Evolutionary conservation across 1,284 basidiomycete species (phyloP).

Genomic region (Gomphus sp.): DNA sequence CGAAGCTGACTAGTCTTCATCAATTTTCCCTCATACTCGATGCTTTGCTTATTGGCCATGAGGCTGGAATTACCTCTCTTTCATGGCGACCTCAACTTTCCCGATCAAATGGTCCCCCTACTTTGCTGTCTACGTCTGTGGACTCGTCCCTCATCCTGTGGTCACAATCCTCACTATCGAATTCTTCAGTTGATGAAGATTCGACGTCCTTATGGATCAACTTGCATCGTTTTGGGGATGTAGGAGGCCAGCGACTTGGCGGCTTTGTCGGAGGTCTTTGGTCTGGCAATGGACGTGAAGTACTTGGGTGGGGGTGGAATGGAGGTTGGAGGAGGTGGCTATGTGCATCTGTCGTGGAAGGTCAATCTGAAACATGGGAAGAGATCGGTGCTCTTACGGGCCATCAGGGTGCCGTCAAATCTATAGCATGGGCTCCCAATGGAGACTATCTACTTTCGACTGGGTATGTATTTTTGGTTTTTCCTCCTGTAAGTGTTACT

Average conservation of each 20-base stretch:
- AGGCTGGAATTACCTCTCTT: slow-evolving; percentile 82
- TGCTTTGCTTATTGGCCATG: slow-evolving; percentile 86
- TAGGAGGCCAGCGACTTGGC: slow-evolving; percentile 81
- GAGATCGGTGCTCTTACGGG: slow-evolving; percentile 75
- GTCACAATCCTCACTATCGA: slow-evolving; percentile 58
- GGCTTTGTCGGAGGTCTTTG: slow-evolving; percentile 88
- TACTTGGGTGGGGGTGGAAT: slow-evolving; percentile 83
- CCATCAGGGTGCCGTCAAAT: slow-evolving; percentile 70
- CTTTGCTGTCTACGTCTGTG: slow-evolving; percentile 79
- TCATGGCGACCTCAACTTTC: slow-evolving; percentile 55
- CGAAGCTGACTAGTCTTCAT: not conserved
- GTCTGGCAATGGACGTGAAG: slow-evolving; percentile 49
- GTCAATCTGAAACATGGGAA: slow-evolving; percentile 45
- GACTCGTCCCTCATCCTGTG: slow-evolving; percentile 92
- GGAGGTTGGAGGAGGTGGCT: slow-evolving; percentile 87
- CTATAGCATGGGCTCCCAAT: slow-evolving; percentile 75
- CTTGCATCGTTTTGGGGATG: slow-evolving; percentile 82
- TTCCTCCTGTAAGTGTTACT: not conserved
- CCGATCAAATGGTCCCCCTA: slow-evolving; percentile 26
- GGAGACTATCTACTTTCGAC: slow-evolving; percentile 80
- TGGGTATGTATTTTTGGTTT: slow-evolving; percentile 40
- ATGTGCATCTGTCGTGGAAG: slow-evolving; percentile 24
- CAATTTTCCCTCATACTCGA: slow-evolving; percentile 59
- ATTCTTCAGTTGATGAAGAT: slow-evolving; percentile 25
- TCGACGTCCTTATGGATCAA: slow-evolving; percentile 80